phyloP scores from a whole-genome alignment of 176 grass and related monocot genomes.

The Oryza meyeriana region DNA sequence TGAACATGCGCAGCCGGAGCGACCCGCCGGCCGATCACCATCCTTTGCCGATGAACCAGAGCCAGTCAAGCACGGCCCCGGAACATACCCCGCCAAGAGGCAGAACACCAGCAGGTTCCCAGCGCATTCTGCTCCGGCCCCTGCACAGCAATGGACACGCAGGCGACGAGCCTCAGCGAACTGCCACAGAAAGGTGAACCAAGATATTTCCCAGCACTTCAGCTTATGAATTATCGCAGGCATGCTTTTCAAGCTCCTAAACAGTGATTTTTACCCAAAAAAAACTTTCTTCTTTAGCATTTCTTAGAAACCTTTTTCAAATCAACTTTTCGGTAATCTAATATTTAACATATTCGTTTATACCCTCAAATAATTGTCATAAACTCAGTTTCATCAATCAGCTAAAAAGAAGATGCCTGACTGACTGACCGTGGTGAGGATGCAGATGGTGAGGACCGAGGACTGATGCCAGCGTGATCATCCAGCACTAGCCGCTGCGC shows the following conservation, averaged over 20 bases:
- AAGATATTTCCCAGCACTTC: too few species aligned
- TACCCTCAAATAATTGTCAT: too few species aligned
- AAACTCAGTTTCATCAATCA: too few species aligned
- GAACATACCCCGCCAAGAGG: constrained; percentile 59
- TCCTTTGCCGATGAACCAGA: constrained; percentile 79
- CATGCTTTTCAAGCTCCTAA: too few species aligned
- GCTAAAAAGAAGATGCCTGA: too few species aligned
- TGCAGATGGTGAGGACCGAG: constrained; percentile 69
- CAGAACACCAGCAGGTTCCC: constrained; percentile 65
- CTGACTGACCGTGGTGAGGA: constrained; percentile 50
- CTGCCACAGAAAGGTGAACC: neutral
- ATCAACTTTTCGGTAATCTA: too few species aligned
- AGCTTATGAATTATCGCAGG: too few species aligned
- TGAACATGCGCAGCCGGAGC: too few species aligned
- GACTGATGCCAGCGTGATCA: constrained; percentile 48
- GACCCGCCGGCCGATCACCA: constrained; percentile 38
- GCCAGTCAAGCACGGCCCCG: constrained; percentile 56
- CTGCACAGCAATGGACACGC: constrained; percentile 22
- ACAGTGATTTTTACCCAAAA: neutral
- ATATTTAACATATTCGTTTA: too few species aligned
- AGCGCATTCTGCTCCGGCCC: constrained; percentile 79
- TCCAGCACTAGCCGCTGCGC: constrained; percentile 59
- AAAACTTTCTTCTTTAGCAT: neutral
- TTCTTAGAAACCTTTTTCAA: too few species aligned
- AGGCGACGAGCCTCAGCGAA: neutral